Conservation (phyloP, 805 yeast species). For the Saccharomycopsis amapae region DNA sequence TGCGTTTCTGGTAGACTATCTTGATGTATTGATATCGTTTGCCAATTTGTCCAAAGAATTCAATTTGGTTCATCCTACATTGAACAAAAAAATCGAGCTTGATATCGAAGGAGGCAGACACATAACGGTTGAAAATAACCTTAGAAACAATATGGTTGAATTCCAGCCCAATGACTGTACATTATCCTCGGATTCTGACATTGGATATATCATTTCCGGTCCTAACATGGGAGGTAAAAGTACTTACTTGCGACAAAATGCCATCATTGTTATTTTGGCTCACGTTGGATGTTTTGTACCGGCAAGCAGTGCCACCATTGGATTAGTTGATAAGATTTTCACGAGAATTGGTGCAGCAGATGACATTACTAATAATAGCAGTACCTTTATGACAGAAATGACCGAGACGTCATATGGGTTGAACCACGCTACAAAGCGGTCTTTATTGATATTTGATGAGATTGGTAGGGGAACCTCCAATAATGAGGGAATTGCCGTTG, state of each 20-base stretch:
- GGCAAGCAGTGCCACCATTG: conserved; percentile 53
- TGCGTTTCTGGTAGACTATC: conserved; percentile 47
- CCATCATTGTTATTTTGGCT: conserved; percentile 57
- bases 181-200: conserved; percentile 23
- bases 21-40: conserved; percentile 72
- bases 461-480: conserved; percentile 88
- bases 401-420: conserved; percentile 70
- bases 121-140: conserved; percentile 74
- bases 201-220: conserved; percentile 67
- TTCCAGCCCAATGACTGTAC: conserved; percentile 31
- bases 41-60: conserved; percentile 65
- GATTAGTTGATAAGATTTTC: conserved; percentile 70
- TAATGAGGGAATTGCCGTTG: conserved; percentile 77
- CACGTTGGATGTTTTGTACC: conserved; percentile 75
- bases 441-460: conserved; percentile 79
- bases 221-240: conserved; percentile 90
- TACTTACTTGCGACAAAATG: conserved; percentile 67
- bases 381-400: conserved; percentile 95
- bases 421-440: conserved; percentile 53
- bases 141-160: conserved; percentile 35
- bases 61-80: conserved; percentile 55
- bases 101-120: conserved; percentile 68
- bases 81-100: conserved; percentile 42
- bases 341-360: conserved; percentile 84
- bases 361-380: conserved; percentile 65